These are phyloP conservation scores for Bremia lactucae DNA, from an alignment of 352 stramenopile species.

Conservation along the genomic window DNA sequence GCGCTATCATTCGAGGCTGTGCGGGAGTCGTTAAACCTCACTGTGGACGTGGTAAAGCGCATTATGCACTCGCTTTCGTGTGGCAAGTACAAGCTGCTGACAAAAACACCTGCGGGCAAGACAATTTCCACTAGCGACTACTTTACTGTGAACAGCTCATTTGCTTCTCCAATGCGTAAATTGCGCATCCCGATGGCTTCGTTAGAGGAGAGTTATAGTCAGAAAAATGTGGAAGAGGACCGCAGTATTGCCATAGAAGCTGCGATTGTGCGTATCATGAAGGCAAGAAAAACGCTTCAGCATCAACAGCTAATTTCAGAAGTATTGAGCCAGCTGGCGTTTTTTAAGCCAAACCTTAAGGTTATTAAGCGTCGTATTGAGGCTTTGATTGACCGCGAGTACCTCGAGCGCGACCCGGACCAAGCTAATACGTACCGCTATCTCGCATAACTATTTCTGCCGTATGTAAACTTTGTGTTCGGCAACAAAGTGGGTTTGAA, in stretches of 20 bases:
- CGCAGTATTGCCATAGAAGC: constrained; percentile 97
- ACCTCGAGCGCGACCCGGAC: constrained; percentile 94
- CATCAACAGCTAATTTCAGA: constrained; percentile 98
- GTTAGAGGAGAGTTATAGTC: constrained; percentile 96
- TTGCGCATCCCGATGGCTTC: constrained; percentile 98
- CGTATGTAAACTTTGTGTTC: background rate
- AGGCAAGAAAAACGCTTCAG: constrained; percentile 93
- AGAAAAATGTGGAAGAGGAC: constrained; percentile 96
- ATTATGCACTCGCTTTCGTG: constrained; percentile 97
- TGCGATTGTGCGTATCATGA: constrained; percentile 99
- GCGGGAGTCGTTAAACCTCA: constrained; percentile 88
- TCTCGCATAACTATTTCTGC: constrained; percentile 63
- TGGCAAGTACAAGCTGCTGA: constrained; percentile 97
- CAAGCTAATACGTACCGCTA: constrained; percentile 95
- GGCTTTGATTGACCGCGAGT: constrained; percentile 96
- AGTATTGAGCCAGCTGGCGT: constrained; percentile 94
- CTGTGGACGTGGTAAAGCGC: constrained; percentile 93
- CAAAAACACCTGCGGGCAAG: constrained; percentile 88
- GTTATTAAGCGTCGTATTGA: constrained; percentile 97
- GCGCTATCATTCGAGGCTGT: constrained; percentile 87
- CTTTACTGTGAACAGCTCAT: constrained; percentile 92
- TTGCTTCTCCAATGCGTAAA: constrained; percentile 93
- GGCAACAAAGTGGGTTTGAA: background rate
- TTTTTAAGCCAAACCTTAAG: constrained; percentile 97
- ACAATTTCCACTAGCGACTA: constrained; percentile 92